Base-by-base conservation (phyloP, 768 basidiomycete species). In the Nidularia sp. region DNA sequence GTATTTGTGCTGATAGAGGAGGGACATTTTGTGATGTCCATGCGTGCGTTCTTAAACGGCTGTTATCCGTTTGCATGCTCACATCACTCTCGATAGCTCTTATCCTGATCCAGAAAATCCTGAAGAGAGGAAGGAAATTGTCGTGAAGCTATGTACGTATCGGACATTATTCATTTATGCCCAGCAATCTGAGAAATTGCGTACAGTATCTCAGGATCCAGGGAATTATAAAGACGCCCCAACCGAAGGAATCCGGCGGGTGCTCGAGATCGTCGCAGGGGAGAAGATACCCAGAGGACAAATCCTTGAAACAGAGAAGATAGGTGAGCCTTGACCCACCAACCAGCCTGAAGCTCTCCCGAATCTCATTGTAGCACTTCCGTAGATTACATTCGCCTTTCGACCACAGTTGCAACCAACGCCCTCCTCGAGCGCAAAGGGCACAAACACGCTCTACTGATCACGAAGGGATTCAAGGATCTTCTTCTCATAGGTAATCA, bases 321-420 rank as follows among this genome's bases (percentile, higher is more conserved):
- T 93, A 52, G 91, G 90, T 89, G 50, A 10, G 77, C 57, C 18
- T 47, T 8, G 29, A 18, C 13, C 32, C 33, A 35, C 6, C 33
- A 22, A 46, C 8, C 39, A 12, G 18, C 12, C 18, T 34, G 34
- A 1, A 41, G 35, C 25, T 18, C 36, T n/a, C 31, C 42, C 25
- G 25, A 25, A 25, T 25, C 25, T 25, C 25, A 25, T 25, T 3
- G 25, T 25, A 25, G 25, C n/a, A 2, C 31, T 44, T 42, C 29
- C 45, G 8, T 53, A 93, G 93, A 96, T 62, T 94, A 93, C 63
- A 92, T 96, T 56, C 83, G 93, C 13, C 73, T 96, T 6, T 93
- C 91, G 0, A 97, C 95, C 0, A 98, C 96, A 0, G 93, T 98
- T 3, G 95, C 94, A 0, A 98, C 96, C 13, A 98, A 98, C 61